Evolutionary conservation across 768 basidiomycete species (phyloP).

Genomic region (Paxillus involutus): DNA sequence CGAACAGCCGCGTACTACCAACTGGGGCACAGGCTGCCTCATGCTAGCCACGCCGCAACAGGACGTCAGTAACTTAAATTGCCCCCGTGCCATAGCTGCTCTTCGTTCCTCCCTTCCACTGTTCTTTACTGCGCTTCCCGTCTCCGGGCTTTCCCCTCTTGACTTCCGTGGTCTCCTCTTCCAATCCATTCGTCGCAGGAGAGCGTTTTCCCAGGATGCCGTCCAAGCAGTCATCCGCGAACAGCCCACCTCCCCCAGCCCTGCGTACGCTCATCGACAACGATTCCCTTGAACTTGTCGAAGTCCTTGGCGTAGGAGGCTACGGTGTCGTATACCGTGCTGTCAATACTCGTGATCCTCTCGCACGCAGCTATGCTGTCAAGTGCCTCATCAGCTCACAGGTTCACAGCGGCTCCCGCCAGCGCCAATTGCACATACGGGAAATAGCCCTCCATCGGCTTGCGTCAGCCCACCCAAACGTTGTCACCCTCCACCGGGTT

Average conservation of each 20-base stretch:
- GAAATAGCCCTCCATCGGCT: constrained; percentile 84
- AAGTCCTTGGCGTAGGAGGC: constrained; percentile 88
- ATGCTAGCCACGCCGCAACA: constrained; percentile 36
- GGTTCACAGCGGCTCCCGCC: constrained; percentile 45
- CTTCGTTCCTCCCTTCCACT: constrained; percentile 28
- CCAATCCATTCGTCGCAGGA: constrained; percentile 15
- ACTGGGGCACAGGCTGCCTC: constrained; percentile 33
- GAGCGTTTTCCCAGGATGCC: constrained; percentile 25
- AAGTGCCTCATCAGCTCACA: constrained; percentile 78
- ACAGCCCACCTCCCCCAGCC: constrained; percentile 46
- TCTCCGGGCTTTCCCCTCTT: constrained; percentile 19
- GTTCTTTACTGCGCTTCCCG: constrained; percentile 18
- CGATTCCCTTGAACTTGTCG: constrained; percentile 77
- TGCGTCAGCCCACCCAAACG: constrained; percentile 71
- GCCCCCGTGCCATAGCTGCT: constrained; percentile 17
- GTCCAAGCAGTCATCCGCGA: constrained; percentile 31
- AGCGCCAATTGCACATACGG: constrained; percentile 77
- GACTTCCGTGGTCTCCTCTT: constrained; percentile 24
- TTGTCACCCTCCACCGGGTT: constrained; percentile 88
- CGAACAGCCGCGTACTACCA: constrained; percentile 25
- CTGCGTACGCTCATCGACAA: constrained; percentile 84
- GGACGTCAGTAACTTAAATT: constrained; percentile 33
- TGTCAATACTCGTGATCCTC: constrained; percentile 52
- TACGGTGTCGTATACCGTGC: constrained; percentile 96
- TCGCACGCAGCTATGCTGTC: constrained; percentile 72